Conservation (phyloP, 2,329 filamentous ascomycete genomes). For the Ophiostoma triangulosporum region DNA sequence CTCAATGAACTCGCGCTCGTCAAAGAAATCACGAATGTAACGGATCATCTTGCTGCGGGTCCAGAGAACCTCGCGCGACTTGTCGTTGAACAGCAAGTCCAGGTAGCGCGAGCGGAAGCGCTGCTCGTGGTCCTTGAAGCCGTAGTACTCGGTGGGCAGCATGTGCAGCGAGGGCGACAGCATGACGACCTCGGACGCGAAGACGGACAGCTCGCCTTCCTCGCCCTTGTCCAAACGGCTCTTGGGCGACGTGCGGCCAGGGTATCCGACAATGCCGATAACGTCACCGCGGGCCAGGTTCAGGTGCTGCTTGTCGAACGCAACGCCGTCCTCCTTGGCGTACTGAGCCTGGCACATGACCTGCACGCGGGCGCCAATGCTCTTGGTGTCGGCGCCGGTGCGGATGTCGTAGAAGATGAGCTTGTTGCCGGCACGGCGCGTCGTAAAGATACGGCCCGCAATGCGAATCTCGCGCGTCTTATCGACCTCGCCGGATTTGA, state of each 20-base stretch:
- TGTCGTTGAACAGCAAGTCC: slow-evolving; percentile 93
- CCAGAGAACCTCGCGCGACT: slow-evolving; percentile 68
- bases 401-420: slow-evolving; percentile 85
- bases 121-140: slow-evolving; percentile 90
- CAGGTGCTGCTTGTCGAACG: slow-evolving; percentile 80
- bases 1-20: slow-evolving; percentile 77
- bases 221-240: slow-evolving; percentile 65
- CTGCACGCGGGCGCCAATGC: slow-evolving; percentile 67
- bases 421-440: slow-evolving; percentile 69
- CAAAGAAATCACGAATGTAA: slow-evolving; percentile 81
- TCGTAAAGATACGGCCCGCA: slow-evolving; percentile 80
- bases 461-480: slow-evolving; percentile 64
- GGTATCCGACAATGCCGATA: slow-evolving; percentile 74
- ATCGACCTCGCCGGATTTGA: slow-evolving; percentile 78
- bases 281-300: slow-evolving; percentile 83
- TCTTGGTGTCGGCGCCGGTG: slow-evolving; percentile 34
- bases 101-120: slow-evolving; percentile 88
- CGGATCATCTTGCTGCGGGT: slow-evolving; percentile 77
- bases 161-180: slow-evolving; percentile 85
- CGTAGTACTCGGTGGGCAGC: slow-evolving; percentile 80
- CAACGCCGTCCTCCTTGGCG: slow-evolving; percentile 44
- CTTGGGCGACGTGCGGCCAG: slow-evolving; percentile 78
- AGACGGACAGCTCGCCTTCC: slow-evolving; percentile 87
- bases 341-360: slow-evolving; percentile 85
- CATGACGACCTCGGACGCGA: slow-evolving; percentile 73